Base-by-base conservation (phyloP, 495 filamentous ascomycete genomes). In the Patellaria atrata region DNA sequence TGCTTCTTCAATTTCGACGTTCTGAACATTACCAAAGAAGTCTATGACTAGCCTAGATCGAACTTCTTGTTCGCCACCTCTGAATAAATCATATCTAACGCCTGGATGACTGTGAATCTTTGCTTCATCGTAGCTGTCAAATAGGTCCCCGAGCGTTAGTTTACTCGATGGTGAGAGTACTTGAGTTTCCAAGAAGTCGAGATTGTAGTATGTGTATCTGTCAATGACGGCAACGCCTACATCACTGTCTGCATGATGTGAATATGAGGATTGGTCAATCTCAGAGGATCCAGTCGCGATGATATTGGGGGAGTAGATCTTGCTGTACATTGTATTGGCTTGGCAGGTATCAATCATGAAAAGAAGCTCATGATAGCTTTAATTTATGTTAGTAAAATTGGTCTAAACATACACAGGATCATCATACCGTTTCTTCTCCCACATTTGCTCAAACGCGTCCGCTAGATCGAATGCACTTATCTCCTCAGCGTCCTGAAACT, bases 261-360 rank as follows among this genome's bases (percentile, higher is more conserved):
- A 89, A 52, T 96, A 96, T 0, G 78, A 85, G 5, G 80, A 89
- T 57, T 97, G 79, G 53, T 96, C 85, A 34, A 93, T 77, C 56
- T 86, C 84, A 22, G 79, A 86, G 35, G 79, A 87, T 5, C 89
- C 89, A 0, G 89, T 97, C 1, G 91, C 91, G 39, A 97, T 79
- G 45, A 97, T 94, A 39, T 93, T 93, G 16, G 89, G 86, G 16
- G 81, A 87, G 63, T 96, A 96, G 56, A 97, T 79, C 56, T 93
- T 87, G 51, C 72, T 83, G 63, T 92, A 97, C 82, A 97, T 94
- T 9, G 89, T 97, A 48, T 97, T 97, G 23, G 89, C 89, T 61
- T 97, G 89, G 59, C 89, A 97, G 0, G 89, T 97, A 59, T 97
- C 89, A 60, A 97, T 96, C 89, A 97, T 97, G 64, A 97, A 97